A percentile compares a stretch with the other conserved stretches of the same genome.
Conservation (phyloP, 192 early-diverging fungal genomes). For the Coemansia sp. region DNA sequence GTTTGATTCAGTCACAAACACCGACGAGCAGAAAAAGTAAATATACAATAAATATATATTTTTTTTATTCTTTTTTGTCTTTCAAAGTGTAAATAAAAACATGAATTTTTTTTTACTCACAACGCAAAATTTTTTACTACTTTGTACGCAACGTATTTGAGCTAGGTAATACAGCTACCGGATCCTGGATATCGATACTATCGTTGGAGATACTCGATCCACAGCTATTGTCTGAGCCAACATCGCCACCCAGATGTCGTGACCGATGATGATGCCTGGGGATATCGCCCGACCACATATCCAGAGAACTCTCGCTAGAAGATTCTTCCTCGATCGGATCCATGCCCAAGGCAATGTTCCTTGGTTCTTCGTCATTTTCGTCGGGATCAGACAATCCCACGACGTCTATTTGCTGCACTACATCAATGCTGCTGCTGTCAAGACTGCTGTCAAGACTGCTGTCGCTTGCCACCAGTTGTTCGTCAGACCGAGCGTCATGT, state of each 20-base stretch:
- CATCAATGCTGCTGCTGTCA: too few species aligned
- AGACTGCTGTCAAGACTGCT: too few species aligned
- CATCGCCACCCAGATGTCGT: slow-evolving; percentile 3
- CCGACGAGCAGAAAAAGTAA: background rate
- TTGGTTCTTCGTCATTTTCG: too few species aligned
- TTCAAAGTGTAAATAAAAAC: background rate
- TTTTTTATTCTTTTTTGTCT: background rate
- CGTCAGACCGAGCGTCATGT: too few species aligned
- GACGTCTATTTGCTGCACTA: too few species aligned
- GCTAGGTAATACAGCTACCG: background rate
- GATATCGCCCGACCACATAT: background rate
- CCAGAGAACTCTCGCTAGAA: slow-evolving; percentile 11
- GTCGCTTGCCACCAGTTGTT: too few species aligned
- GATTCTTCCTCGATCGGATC: background rate
- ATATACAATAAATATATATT: background rate
- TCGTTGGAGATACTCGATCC: background rate
- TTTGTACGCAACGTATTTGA: background rate
- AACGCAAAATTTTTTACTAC: too few species aligned
- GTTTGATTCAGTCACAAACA: slow-evolving; percentile 38
- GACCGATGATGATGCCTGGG: background rate
- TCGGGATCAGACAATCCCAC: too few species aligned
- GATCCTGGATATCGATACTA: slow-evolving; percentile 1
- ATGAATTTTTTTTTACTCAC: background rate
- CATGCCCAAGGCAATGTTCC: too few species aligned
- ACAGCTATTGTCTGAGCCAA: background rate